phyloP scores from a whole-genome alignment of 2,329 filamentous ascomycete genomes.

The Fusarium sambucinum region DNA sequence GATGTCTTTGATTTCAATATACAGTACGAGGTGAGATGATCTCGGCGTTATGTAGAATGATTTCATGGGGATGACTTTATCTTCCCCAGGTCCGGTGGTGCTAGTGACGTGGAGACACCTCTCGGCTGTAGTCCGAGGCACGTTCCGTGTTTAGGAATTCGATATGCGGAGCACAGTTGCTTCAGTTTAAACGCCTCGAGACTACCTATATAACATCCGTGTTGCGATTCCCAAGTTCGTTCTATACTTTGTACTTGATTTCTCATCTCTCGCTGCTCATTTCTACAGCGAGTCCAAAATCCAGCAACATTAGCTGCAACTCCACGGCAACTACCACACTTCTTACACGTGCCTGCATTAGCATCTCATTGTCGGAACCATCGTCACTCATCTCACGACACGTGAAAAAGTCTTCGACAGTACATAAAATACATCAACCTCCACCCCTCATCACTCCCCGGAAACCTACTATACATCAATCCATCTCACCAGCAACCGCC shows the following conservation, averaged over 20 bases:
- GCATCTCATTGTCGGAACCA: conserved; percentile 27
- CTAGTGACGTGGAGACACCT: conserved; percentile 33
- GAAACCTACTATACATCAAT: conserved; percentile 9
- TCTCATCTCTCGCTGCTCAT: conserved; percentile 1
- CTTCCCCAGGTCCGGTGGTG: conserved; percentile 45
- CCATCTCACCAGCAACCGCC: conserved; percentile 4
- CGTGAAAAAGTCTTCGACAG: conserved; percentile 49
- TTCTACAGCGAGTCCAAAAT: conserved; percentile 2
- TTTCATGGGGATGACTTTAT: conserved; percentile 22
- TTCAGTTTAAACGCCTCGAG: conserved; percentile 26
- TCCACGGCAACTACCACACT: conserved; percentile 15
- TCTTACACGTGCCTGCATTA: conserved; percentile 21
- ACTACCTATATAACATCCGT: conserved; percentile 35
- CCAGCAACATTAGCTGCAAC: neutral
- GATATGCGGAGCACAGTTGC: conserved; percentile 37
- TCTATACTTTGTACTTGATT: neutral
- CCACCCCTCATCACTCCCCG: conserved; percentile 16
- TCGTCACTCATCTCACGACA: conserved; percentile 47
- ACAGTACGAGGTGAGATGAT: conserved; percentile 28
- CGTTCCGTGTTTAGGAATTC: conserved; percentile 37
- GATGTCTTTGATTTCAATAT: conserved; percentile 20
- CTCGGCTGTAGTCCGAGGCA: conserved; percentile 44
- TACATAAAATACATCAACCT: conserved; percentile 19
- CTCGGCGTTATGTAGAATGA: conserved; percentile 16
- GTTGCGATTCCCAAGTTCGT: conserved; percentile 1